Evolutionary conservation across 2,329 filamentous ascomycete species (phyloP).

Genomic region (Fusarium longipes): DNA sequence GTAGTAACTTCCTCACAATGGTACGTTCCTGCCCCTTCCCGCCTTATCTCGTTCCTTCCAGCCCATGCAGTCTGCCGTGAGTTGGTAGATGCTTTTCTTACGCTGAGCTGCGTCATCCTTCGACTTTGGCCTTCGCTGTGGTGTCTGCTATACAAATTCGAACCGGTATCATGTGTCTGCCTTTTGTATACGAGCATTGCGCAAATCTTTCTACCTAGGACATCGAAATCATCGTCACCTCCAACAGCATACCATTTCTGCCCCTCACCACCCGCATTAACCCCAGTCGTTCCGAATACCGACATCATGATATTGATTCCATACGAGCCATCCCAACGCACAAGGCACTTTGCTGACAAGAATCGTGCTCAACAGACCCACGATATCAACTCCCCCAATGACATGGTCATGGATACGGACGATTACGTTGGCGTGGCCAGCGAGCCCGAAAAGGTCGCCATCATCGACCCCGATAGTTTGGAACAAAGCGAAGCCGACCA

Average conservation of each 20-base stretch:
- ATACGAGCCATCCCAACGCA: constrained; percentile 36
- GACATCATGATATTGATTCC: constrained; percentile 38
- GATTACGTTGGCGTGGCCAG: constrained; percentile 64
- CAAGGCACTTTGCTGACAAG: constrained; percentile 43
- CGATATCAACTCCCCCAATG: constrained; percentile 66
- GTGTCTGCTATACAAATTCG: constrained; percentile 12
- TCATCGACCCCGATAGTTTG: constrained; percentile 65
- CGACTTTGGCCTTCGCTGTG: neutral
- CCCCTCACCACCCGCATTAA: constrained; percentile 33
- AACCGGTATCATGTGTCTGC: constrained; percentile 1
- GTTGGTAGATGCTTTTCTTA: constrained; percentile 24
- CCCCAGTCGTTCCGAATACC: constrained; percentile 37
- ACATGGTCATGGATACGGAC: constrained; percentile 67
- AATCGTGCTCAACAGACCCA: constrained; percentile 56
- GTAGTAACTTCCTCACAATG: constrained; percentile 38
- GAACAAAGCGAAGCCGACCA: constrained; percentile 60
- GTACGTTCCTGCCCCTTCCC: constrained; percentile 34
- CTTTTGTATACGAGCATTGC: constrained; percentile 11
- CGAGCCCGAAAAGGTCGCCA: constrained; percentile 63
- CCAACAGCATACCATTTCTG: constrained; percentile 31
- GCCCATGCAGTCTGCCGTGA: constrained; percentile 35
- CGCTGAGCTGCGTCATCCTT: constrained; percentile 40
- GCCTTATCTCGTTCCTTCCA: constrained; percentile 24
- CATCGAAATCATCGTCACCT: constrained; percentile 26
- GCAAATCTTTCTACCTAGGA: constrained; percentile 25